Evolutionary conservation across 2,329 filamentous ascomycete species (phyloP), one percentile per base, ranked within the genome.

Genomic region (Emericellopsis atlantica): DNA sequence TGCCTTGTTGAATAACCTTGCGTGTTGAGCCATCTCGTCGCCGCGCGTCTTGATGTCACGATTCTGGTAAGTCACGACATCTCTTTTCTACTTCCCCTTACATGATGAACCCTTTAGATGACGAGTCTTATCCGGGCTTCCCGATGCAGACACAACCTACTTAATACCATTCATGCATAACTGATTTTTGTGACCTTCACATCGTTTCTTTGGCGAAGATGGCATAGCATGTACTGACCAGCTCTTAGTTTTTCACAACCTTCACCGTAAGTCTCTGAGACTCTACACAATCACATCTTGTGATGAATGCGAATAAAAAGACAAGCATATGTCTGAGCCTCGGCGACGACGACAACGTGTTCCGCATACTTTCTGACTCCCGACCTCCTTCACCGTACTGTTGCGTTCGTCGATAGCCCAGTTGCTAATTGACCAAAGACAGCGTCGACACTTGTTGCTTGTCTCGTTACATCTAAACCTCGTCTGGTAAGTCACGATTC

Each of bases 261-360:
- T 29, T 12, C 26, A 9, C 26, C 26, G 26, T 29, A 29, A 29
- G 26, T 29, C 26, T 29, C 6, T 29, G 8, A 9, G 26, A 29
- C 26, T 9, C 49, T 52, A 47, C 53, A 29, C 26, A 29, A 9
- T 29, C 12, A 9, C 26, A 29, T 29, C 26, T 3, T 31, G 78
- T 92, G 86, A 92, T 92, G 85, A 92, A 74, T 62, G 71, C 76
- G 87, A 81, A 76, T 71, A 72, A 74, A 81, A 79, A 77, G 86
- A 93, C 87, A 93, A 93, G 86, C 86, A 93, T 93, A 93, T 93
- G 86, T 93, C 87, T 74, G 81, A 93, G 87, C 78, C 72, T 59
- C 41, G 59, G 62, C 62, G 46, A 60, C 55, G 61, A 65, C 53
- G 61, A 65, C 48, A 62, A 57, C 47, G 54, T 55, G 58, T 62